Base-by-base conservation (phyloP, 352 stramenopile genomes). In the Phytophthora aleatoria region DNA sequence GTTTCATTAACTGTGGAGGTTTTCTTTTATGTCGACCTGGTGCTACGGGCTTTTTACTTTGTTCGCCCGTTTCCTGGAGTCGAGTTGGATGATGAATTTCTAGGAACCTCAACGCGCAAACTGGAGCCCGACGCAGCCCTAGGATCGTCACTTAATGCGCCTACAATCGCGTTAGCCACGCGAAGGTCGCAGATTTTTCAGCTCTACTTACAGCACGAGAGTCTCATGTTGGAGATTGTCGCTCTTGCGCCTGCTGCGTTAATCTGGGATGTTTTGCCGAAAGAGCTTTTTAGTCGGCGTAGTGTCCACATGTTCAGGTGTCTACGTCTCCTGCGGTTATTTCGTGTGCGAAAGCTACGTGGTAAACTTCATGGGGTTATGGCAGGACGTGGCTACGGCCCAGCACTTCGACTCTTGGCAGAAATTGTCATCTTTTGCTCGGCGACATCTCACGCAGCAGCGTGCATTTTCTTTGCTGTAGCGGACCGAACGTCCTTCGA, bases 21-120 rank as follows among this genome's bases (percentile, higher is more conserved):
- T 0, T 90, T 92, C 55, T 92, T 90, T 57, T 79, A 84, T 20
- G 47, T 57, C 0, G 81, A 92, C 31, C 59, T 85, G 20, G 71
- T 65, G 24, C 69, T 92, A 3, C 74, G 77, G 1, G 64, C 69
- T 1, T 52, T 70, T 0, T 78, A 73, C 10, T 91, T 92, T 44
- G 75, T 67, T 27, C 71, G 79, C 0, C 31, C 57, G 13, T 61
- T 43, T 31, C 59, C 53, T 42, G 53, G 20, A 41, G 43, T 24
- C 33, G 53, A 69, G 42, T 2, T 43, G 1, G 53, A 57, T 16
- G 47, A 66, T 24, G 53, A 66, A 6, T 69, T 73, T 44, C 35
- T 66, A 4, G 39, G 38, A 2, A 57, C 27, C 2, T 31, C 53
- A 8, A 31, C 53, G 41, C 59, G 52, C 2, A 24, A 13, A 24